Percentiles rank a stretch among this genome's conserved stretches.
Conservation (phyloP, 2,329 filamentous ascomycete genomes). For the Colletotrichum sp. region DNA sequence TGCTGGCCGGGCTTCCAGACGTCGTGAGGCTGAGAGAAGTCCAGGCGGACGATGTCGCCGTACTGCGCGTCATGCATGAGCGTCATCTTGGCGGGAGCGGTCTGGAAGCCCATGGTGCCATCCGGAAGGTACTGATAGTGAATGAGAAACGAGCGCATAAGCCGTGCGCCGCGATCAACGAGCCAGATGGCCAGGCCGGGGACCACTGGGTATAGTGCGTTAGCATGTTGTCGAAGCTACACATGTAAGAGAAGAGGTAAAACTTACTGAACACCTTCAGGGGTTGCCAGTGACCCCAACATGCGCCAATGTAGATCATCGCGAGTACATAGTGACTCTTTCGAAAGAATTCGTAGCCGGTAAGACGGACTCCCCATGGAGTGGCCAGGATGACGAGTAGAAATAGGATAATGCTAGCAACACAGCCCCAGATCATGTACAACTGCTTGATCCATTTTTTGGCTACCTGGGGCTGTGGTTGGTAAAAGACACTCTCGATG, state of each 20-base stretch:
- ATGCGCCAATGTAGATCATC: slow-evolving; percentile 75
- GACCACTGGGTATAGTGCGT: slow-evolving; percentile 44
- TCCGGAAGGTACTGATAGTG: slow-evolving; percentile 55
- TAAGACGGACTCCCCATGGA: slow-evolving; percentile 61
- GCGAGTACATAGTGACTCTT: slow-evolving; percentile 77
- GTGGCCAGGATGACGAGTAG: slow-evolving; percentile 65
- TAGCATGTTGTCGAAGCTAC: fast-evolving
- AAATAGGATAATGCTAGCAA: slow-evolving; percentile 58
- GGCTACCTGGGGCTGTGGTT: slow-evolving; percentile 69
- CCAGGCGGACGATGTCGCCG: slow-evolving; percentile 68
- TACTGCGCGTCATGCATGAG: slow-evolving; percentile 60
- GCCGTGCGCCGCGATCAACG: slow-evolving; percentile 65
- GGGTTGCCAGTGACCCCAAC: slow-evolving; percentile 76
- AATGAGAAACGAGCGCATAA: slow-evolving; percentile 57
- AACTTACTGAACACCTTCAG: slow-evolving; percentile 63
- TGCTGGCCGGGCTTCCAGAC: slow-evolving; percentile 73
- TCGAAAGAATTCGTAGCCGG: slow-evolving; percentile 80
- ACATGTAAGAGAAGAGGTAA: neutral
- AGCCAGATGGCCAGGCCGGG: slow-evolving; percentile 69
- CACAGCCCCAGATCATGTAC: slow-evolving; percentile 77
- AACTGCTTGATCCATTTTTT: slow-evolving; percentile 62
- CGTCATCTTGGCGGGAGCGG: slow-evolving; percentile 54
- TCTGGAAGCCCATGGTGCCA: slow-evolving; percentile 55
- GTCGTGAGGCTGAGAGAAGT: slow-evolving; percentile 66
- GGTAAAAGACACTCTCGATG: slow-evolving; percentile 69